Conservation (phyloP, 345 rosid genomes). For the Citrus mangshanensis region DNA sequence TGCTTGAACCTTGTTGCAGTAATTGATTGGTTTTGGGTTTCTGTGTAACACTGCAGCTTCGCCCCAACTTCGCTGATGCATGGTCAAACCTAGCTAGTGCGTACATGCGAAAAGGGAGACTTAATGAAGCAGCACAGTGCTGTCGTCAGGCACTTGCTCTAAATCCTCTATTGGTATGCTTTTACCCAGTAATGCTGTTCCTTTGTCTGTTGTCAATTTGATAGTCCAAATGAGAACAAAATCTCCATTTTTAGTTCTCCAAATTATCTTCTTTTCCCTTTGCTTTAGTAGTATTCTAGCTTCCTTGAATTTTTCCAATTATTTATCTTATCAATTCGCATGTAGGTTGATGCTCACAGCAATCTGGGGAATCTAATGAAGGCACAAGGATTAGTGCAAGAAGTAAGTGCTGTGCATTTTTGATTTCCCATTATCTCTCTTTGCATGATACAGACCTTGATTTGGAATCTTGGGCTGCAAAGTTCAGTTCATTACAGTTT, state of each 20-base stretch:
- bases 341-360: slow-evolving; percentile 95
- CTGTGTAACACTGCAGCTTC: slow-evolving; percentile 53
- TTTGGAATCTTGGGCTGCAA: slow-evolving; percentile 14
- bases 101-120: slow-evolving; percentile 94
- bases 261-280: slow-evolving; percentile 2
- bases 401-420: slow-evolving; percentile 55
- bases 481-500: slow-evolving; percentile 3
- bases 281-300: background rate
- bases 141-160: slow-evolving; percentile 90
- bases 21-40: background rate
- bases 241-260: background rate
- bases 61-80: slow-evolving; percentile 95
- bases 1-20: background rate
- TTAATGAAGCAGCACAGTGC: slow-evolving; percentile 91
- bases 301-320: slow-evolving; percentile 7
- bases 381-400: slow-evolving; percentile 90
- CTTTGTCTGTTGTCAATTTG: background rate
- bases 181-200: background rate
- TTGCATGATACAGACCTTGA: background rate
- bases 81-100: slow-evolving; percentile 99
- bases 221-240: background rate
- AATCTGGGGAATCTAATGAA: slow-evolving; percentile 94
- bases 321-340: slow-evolving; percentile 10
- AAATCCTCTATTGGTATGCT: slow-evolving; percentile 82
- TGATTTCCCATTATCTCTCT: background rate